phyloP scores from a whole-genome alignment of 495 filamentous ascomycete species.

The Coniosporium apollinis region DNA sequence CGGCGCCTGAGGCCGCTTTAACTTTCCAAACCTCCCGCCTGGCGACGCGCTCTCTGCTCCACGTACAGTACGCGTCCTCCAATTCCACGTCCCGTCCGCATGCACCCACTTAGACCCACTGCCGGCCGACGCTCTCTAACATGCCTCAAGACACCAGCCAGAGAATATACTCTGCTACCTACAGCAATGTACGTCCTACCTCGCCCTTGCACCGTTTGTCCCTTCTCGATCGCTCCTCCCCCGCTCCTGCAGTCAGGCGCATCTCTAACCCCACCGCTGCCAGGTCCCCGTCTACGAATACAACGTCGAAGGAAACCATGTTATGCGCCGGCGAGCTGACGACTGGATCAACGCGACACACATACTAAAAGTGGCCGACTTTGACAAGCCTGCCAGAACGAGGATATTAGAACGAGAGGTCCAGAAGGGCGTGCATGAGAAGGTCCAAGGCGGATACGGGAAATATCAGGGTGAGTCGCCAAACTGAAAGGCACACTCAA shows the following conservation, averaged over 20 bases:
- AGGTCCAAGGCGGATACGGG: constrained; percentile 94
- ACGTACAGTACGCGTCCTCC: too few relatives aligned
- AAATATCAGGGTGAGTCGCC: constrained; percentile 71
- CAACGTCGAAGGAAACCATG: constrained; percentile 61
- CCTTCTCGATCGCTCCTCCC: constrained; percentile 1
- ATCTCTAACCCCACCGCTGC: too few relatives aligned
- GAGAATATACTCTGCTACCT: constrained; percentile 74
- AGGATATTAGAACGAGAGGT: constrained; percentile 92
- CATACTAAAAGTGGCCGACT: constrained; percentile 55
- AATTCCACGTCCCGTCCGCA: too few relatives aligned
- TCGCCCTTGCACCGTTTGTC: constrained; percentile 5
- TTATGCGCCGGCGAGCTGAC: constrained; percentile 67
- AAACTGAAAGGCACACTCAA: too few relatives aligned
- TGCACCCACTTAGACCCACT: too few relatives aligned
- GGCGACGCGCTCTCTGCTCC: too few relatives aligned
- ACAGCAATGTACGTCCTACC: constrained; percentile 61
- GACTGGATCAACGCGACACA: constrained; percentile 30
- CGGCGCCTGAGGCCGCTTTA: background rate
- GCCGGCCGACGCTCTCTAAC: too few relatives aligned
- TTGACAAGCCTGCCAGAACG: constrained; percentile 82
- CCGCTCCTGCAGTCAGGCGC: too few relatives aligned
- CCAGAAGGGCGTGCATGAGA: constrained; percentile 89
- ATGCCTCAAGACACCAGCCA: too few relatives aligned
- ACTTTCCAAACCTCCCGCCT: too few relatives aligned
- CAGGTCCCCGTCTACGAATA: constrained; percentile 85